Conservation (phyloP, 2,329 filamentous ascomycete species). For the Fusarium avenaceum region DNA sequence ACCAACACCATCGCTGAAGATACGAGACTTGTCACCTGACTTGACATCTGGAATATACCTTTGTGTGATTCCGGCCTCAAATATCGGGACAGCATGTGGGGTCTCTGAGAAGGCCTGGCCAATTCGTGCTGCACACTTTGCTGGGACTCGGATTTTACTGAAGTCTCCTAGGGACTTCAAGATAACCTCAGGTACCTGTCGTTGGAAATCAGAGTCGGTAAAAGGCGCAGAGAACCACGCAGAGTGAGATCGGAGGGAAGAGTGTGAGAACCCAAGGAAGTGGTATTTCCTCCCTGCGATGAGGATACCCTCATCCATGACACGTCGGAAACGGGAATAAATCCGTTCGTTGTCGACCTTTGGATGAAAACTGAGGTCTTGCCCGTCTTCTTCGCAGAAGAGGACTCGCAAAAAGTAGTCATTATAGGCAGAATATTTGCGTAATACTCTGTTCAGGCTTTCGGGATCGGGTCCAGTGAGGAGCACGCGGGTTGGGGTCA, state of each 20-base stretch:
- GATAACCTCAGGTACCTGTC: slow-evolving; percentile 59
- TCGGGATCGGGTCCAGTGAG: slow-evolving; percentile 75
- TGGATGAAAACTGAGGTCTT: slow-evolving; percentile 71
- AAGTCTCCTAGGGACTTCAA: slow-evolving; percentile 67
- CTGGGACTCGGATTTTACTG: slow-evolving; percentile 63
- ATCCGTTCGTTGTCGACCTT: slow-evolving; percentile 62
- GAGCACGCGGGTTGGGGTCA: slow-evolving; percentile 71
- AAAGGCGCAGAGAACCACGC: slow-evolving; percentile 73
- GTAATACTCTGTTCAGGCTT: slow-evolving; percentile 77
- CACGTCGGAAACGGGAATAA: slow-evolving; percentile 69
- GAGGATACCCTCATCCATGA: slow-evolving; percentile 70
- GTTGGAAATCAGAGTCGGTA: slow-evolving; percentile 49
- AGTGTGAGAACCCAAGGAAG: slow-evolving; percentile 85
- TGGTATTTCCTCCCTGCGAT: slow-evolving; percentile 73
- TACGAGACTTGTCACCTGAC: slow-evolving; percentile 61
- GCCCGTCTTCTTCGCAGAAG: slow-evolving; percentile 80
- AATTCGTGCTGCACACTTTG: slow-evolving; percentile 70
- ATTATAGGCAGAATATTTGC: slow-evolving; percentile 71
- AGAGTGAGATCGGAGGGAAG: slow-evolving; percentile 78
- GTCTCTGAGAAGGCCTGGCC: slow-evolving; percentile 83
- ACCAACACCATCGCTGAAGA: slow-evolving; percentile 86
- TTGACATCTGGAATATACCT: slow-evolving; percentile 65
- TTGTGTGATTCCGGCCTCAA: slow-evolving; percentile 53
- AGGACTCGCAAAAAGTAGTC: slow-evolving; percentile 78
- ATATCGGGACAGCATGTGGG: slow-evolving; percentile 69